A percentile compares a stretch with the other conserved stretches of the same genome.
These are phyloP conservation scores for Psophocarpus tetragonolobus DNA, from an alignment of 306 rosid genomes.

Conservation along the genomic window DNA sequence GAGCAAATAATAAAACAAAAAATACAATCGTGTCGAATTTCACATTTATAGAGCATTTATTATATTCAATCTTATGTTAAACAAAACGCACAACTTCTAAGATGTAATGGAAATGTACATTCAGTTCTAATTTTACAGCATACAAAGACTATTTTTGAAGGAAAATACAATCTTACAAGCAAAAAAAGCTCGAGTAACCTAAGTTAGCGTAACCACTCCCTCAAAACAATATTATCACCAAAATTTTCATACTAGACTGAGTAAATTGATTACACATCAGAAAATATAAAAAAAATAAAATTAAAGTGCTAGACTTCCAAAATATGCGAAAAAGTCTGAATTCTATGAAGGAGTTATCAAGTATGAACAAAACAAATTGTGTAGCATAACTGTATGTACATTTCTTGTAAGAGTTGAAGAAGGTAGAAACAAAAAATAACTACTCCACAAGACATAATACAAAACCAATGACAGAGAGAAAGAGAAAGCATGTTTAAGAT, in stretches of 20 bases:
- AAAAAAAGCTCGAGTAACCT: not conserved
- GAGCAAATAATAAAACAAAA: too few species aligned
- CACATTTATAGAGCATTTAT: too few species aligned
- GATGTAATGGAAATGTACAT: not conserved
- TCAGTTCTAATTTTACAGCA: not conserved
- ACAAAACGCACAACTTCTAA: not conserved
- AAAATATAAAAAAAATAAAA: not conserved
- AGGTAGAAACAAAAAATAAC: not conserved
- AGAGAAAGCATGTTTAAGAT: not conserved
- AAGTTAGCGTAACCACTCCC: not conserved
- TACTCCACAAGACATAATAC: not conserved
- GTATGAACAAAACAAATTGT: too few species aligned
- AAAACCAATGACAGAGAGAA: not conserved
- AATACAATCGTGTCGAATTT: too few species aligned
- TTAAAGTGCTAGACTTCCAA: not conserved
- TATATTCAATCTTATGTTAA: too few species aligned
- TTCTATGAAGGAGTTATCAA: not conserved
- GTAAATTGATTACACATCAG: not conserved
- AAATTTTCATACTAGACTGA: not conserved
- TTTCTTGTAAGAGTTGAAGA: not conserved
- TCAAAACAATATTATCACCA: not conserved
- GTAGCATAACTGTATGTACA: constrained; percentile 19
- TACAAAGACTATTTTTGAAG: not conserved
- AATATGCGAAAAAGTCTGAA: not conserved
- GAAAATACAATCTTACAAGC: not conserved